phyloP scores from a whole-genome alignment of 2,329 filamentous ascomycete species.

The Aspergillus costaricaensis region DNA sequence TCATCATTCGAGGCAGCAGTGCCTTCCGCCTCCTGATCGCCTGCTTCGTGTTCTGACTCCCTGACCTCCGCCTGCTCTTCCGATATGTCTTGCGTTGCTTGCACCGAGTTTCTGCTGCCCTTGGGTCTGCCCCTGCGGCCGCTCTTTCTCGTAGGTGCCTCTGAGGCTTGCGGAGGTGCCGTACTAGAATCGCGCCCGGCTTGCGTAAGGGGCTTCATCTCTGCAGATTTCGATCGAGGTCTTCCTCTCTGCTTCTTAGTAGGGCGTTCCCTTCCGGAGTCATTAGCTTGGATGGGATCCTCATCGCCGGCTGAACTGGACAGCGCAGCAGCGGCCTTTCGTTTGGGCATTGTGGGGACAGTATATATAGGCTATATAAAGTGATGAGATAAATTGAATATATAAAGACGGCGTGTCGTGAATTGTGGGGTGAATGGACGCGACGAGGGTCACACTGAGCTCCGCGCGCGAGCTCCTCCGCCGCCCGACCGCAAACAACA shows the following conservation, averaged over 20 bases:
- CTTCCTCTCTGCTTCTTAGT: slow-evolving; percentile 41
- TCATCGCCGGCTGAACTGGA: slow-evolving; percentile 51
- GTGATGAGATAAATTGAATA: not conserved
- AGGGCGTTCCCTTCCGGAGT: slow-evolving; percentile 37
- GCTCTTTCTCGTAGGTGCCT: slow-evolving; percentile 21
- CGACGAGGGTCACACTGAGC: no score
- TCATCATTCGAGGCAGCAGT: slow-evolving; percentile 30
- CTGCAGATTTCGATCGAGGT: slow-evolving; percentile 48
- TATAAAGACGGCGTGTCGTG: no score
- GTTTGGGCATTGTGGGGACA: slow-evolving; percentile 38
- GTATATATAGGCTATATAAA: slow-evolving; percentile 7
- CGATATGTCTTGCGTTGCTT: slow-evolving; percentile 28
- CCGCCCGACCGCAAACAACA: not conserved
- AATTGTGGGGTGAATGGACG: no score
- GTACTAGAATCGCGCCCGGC: slow-evolving; percentile 30
- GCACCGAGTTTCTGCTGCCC: slow-evolving; percentile 31
- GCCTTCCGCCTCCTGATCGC: slow-evolving; percentile 29
- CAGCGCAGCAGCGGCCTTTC: slow-evolving; percentile 45
- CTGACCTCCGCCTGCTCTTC: slow-evolving; percentile 48
- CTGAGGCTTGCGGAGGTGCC: slow-evolving; percentile 23
- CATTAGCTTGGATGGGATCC: slow-evolving; percentile 38
- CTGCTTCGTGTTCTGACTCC: slow-evolving; percentile 33
- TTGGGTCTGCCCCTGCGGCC: slow-evolving; percentile 35
- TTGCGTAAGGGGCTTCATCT: slow-evolving; percentile 31
- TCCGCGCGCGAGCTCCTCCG: no score